Evolutionary conservation across 2,329 filamentous ascomycete species (phyloP).

Genomic region (Neodidymelliopsis sp.): DNA sequence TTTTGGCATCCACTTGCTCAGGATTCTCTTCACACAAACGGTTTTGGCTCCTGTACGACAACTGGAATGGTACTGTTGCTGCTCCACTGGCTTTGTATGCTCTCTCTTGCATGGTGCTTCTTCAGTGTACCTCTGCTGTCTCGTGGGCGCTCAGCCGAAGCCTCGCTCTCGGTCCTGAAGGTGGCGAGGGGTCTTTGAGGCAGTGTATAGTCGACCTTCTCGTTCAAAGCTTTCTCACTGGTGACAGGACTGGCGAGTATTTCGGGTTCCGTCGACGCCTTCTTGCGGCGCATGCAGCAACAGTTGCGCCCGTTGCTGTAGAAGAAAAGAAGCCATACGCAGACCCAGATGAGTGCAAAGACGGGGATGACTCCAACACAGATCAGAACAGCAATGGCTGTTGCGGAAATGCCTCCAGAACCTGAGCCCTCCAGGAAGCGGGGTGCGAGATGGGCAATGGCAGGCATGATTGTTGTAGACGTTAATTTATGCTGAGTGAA

Average conservation of each 20-base stretch:
- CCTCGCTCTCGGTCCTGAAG: constrained; percentile 25
- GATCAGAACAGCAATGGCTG: constrained; percentile 35
- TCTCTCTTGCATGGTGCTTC: constrained; percentile 14
- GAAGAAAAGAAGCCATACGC: constrained; percentile 39
- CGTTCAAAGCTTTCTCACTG: constrained; percentile 18
- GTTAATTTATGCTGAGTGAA: not conserved
- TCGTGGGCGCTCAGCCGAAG: constrained; percentile 13
- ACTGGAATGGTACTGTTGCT: constrained; percentile 20
- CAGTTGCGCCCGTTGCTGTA: constrained; percentile 34
- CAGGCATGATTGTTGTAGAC: constrained; percentile 24
- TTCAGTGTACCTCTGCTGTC: constrained; percentile 14
- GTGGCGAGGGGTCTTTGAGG: constrained; percentile 19
- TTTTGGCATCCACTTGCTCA: not conserved
- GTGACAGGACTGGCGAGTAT: constrained; percentile 6
- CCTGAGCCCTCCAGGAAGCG: constrained; percentile 21
- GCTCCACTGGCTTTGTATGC: constrained; percentile 27
- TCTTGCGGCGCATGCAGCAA: constrained; percentile 36
- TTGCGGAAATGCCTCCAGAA: constrained; percentile 23
- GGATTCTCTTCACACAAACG: constrained; percentile 26
- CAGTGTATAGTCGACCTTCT: constrained; percentile 23
- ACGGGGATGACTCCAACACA: constrained; percentile 35
- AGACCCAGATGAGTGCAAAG: constrained; percentile 33
- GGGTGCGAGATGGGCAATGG: constrained; percentile 22
- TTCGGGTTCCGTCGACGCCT: constrained; percentile 8
- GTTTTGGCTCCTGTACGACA: constrained; percentile 31